Percentiles rank a stretch among this genome's conserved stretches.
phyloP scores from a whole-genome alignment of 306 rosid species.

The Cercis canadensis region DNA sequence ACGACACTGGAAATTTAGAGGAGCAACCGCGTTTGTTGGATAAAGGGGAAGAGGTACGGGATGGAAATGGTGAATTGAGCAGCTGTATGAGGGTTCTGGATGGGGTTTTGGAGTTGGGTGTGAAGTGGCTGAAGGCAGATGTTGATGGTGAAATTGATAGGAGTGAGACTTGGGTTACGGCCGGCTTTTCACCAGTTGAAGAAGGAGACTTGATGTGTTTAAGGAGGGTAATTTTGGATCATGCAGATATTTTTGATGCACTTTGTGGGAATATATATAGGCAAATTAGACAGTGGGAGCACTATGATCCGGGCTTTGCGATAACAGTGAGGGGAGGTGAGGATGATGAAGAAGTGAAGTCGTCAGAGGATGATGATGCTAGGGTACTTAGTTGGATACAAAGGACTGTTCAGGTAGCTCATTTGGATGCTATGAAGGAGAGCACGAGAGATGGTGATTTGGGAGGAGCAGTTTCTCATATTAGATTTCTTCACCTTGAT shows the following conservation, averaged over 20 bases:
- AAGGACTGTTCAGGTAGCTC: constrained; percentile 71
- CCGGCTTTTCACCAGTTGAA: constrained; percentile 43
- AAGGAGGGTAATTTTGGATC: constrained; percentile 63
- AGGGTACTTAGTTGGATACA: constrained; percentile 63
- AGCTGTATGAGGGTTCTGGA: constrained; percentile 61
- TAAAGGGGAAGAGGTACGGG: constrained; percentile 41
- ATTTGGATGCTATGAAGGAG: constrained; percentile 73
- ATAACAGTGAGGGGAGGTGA: constrained; percentile 47
- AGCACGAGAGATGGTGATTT: constrained; percentile 55
- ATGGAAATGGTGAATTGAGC: constrained; percentile 38
- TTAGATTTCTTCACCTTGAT: constrained; percentile 76
- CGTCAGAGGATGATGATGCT: constrained; percentile 56
- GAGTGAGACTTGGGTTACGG: constrained; percentile 29
- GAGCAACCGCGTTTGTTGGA: constrained; percentile 39
- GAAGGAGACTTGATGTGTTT: constrained; percentile 66
- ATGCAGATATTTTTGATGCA: constrained; percentile 71
- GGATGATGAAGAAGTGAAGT: constrained; percentile 30
- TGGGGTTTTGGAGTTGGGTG: constrained; percentile 73
- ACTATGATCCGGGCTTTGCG: constrained; percentile 60
- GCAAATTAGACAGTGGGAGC: constrained; percentile 66
- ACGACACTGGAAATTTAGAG: constrained; percentile 35
- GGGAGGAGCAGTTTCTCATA: constrained; percentile 60
- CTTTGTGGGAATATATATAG: constrained; percentile 68
- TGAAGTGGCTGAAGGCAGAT: constrained; percentile 64
- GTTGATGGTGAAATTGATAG: constrained; percentile 36